phyloP scores from a whole-genome alignment of 2,329 filamentous ascomycete species.

The Diplodia seriata region DNA sequence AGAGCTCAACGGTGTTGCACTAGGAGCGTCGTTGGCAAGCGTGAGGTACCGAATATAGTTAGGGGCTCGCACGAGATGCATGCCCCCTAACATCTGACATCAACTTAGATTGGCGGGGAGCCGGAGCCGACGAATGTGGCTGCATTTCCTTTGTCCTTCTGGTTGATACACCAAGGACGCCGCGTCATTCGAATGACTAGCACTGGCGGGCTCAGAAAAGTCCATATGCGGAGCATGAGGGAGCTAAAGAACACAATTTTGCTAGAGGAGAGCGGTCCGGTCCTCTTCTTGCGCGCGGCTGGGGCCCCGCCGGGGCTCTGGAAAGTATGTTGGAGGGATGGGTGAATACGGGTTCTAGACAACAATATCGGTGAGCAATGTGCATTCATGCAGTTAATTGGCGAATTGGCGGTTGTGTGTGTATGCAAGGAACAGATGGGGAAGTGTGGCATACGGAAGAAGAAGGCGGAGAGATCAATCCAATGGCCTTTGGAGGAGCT shows the following conservation, averaged over 20 bases:
- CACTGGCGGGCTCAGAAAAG: neutral
- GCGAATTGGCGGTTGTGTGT: neutral
- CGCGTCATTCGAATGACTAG: neutral
- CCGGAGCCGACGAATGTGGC: neutral
- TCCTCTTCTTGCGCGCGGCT: neutral
- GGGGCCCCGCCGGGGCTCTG: no score
- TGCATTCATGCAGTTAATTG: neutral
- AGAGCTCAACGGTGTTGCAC: neutral
- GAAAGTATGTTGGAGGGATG: neutral
- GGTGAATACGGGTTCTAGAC: neutral
- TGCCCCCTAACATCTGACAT: neutral
- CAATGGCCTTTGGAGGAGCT: neutral
- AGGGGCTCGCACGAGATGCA: neutral
- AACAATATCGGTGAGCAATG: neutral
- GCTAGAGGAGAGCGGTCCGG: neutral
- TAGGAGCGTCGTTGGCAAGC: neutral
- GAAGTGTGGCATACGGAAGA: conserved; percentile 1
- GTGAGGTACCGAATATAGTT: neutral
- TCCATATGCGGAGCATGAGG: neutral
- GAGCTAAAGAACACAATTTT: neutral
- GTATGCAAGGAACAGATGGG: conserved; percentile 8
- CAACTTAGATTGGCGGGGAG: neutral
- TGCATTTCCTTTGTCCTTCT: neutral
- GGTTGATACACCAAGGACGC: neutral
- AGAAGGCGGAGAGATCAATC: neutral